Base-by-base conservation (phyloP, 352 stramenopile genomes). In the Elongisporangium undulatum region DNA sequence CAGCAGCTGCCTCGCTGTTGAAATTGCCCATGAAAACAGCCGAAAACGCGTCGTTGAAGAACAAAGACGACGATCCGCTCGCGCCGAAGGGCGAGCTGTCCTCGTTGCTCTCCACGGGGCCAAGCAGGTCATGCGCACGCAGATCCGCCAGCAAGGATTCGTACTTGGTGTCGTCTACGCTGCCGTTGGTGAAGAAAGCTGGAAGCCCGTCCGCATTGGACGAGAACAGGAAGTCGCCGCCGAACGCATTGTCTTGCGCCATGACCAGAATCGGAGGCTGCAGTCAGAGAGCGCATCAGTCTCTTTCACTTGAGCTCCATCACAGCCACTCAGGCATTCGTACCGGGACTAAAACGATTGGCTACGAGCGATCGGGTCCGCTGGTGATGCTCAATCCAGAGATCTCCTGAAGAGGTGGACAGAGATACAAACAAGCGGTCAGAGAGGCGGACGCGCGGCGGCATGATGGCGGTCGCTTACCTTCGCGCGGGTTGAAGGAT, bases 1-100 rank as follows among this genome's bases (percentile, higher is more conserved):
- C 50, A 29, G 26, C 50, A 19, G 61, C 17, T 13, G 64, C 64
- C 1, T 87, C 79, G 70, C 79, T 41, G 9, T 41, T 77, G 58
- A 95, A 91, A 51, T 74, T 88, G 55, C 82, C 82, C 76, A 88
- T 90, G 63, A 95, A 95, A 13, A 87, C 77, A 17, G 85, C 83
- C 13, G 85, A 92, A 60, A 95, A 91, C 19, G 82, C 79, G 59
- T 95, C 80, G 53, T 95, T 91, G 63, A 93, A 92, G 59, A 95
- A 91, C 24, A 95, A 71, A 56, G 84, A 84, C 57, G 74, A 89
- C 21, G 74, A 77, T n/a, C 68, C 66, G n/a, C 62, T 34, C 41
- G 53, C 50, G 21, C 66, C 60, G n/a, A 22, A 56, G 26, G 63
- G 29, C 13, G 66, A 57, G 9, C 57, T 41, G 9, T 41, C 29